Base-by-base conservation (phyloP, 345 rosid species). In the Theobroma cacao region DNA sequence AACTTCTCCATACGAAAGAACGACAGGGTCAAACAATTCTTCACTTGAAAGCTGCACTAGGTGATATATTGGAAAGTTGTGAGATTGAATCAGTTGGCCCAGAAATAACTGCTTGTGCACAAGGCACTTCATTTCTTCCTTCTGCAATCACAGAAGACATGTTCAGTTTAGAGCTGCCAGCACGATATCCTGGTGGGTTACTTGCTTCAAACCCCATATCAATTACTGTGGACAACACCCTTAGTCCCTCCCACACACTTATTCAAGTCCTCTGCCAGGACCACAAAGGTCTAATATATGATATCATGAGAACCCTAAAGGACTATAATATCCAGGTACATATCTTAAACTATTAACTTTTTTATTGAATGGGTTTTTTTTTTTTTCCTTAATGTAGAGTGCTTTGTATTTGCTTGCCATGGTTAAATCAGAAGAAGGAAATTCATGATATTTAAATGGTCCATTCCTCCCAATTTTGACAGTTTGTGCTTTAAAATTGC, bases 281-380 rank as follows among this genome's bases (percentile, higher is more conserved):
- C 75, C 92, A 90, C 80, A 91, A 91, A 80, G 95, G 95, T 75
- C 92, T 91, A 62, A 69, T 90, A 58, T 91, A 91, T 38, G 92
- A 91, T 78, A 81, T 85, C 66, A 90, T 86, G 90, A 87, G 91
- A 82, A 90, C 92, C 33, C 75, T 91, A 22, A 91, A 91, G 84
- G 95, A 91, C 76, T 86, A 85, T 64, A 85, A 89, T 76, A 81
- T 87, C 77, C 92, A 91, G 93, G 95, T 85, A 80, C 36, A 62
- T 67, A 26, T 69, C 68, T 9, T 47, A 41, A 45, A 30, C 18
- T 26, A 12, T 75, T 28, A 52, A 28, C 76, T 52, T 41, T 24
- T 63, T 13, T 38, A 45, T 22, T 53, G 7, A 6, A 56, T 58
- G 34, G 11, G 1, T 3, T 1, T 4, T 5, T 36, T 11, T 68